Evolutionary conservation across 805 yeast genomes (phyloP).

Genomic region (Myxozyma monticola): DNA sequence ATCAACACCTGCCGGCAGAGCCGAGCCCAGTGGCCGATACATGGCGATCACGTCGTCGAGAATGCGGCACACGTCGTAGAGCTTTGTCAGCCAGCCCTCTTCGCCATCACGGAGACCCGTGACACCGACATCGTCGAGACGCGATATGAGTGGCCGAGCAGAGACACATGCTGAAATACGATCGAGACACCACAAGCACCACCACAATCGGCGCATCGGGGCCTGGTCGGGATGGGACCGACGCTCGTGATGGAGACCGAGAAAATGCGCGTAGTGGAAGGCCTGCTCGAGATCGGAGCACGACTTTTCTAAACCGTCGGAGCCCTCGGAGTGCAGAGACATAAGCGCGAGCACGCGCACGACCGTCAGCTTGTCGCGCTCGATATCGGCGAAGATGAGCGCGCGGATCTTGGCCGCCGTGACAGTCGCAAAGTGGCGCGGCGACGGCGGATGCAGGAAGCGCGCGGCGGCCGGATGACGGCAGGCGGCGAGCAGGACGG

Average conservation of each 20-base stretch:
- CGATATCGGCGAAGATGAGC: constrained; percentile 43
- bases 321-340: constrained; percentile 45
- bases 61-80: constrained; percentile 39
- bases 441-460: constrained; percentile 36
- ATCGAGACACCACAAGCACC: constrained; percentile 46
- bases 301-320: constrained; percentile 42
- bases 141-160: constrained; percentile 44
- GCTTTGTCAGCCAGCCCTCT: constrained; percentile 37
- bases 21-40: constrained; percentile 41
- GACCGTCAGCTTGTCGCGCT: constrained; percentile 43
- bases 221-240: constrained; percentile 39
- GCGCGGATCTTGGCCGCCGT: constrained; percentile 42
- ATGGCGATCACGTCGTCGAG: constrained; percentile 43
- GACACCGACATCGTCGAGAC: constrained; percentile 44
- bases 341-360: constrained; percentile 42
- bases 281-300: constrained; percentile 43
- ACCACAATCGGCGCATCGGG: constrained; percentile 40
- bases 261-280: constrained; percentile 43
- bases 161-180: constrained; percentile 44
- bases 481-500: constrained; percentile 47
- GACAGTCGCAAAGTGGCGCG: constrained; percentile 39
- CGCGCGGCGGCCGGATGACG: constrained; percentile 43
- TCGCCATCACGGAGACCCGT: constrained; percentile 34
- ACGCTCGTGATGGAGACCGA: constrained; percentile 45
- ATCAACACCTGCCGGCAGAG: constrained; percentile 35